Evolutionary conservation across 352 stramenopile species (phyloP).

Genomic region (Phytophthora pinifolia): DNA sequence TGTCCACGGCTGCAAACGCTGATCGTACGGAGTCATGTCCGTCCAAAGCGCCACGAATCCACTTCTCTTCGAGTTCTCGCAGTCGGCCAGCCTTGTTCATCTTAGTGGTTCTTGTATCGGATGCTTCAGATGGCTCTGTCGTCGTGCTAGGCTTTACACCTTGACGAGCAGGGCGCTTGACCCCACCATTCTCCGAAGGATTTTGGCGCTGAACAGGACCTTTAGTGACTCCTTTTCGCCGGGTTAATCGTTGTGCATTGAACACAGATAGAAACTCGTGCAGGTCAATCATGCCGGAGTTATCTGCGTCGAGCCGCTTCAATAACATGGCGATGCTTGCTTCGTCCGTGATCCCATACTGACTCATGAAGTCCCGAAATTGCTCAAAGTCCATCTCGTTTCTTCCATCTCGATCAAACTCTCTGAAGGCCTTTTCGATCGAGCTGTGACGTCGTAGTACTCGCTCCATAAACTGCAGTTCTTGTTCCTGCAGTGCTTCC

Average conservation of each 20-base stretch:
- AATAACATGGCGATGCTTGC: constrained; percentile 46
- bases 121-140: not conserved
- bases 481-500: constrained; percentile 42
- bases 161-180: constrained; percentile 1
- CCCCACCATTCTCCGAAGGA: not conserved
- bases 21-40: constrained; percentile 30
- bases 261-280: constrained; percentile 64
- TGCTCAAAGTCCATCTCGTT: constrained; percentile 56
- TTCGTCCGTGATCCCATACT: constrained; percentile 57
- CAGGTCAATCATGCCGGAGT: constrained; percentile 49
- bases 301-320: constrained; percentile 46
- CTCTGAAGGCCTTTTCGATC: constrained; percentile 45
- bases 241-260: constrained; percentile 31
- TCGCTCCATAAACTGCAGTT: constrained; percentile 50
- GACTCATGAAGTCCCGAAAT: constrained; percentile 55
- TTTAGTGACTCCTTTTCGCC: constrained; percentile 26
- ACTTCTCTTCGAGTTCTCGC: constrained; percentile 43
- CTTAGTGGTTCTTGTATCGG: not conserved
- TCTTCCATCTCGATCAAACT: constrained; percentile 35
- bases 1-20: constrained; percentile 50
- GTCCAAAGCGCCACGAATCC: constrained; percentile 44
- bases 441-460: constrained; percentile 43
- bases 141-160: not conserved
- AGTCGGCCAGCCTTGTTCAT: constrained; percentile 27
- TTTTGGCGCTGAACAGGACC: not conserved